These are phyloP conservation scores for Thalassiosira profunda DNA, from an alignment of 108 stramenopile species.

Conservation along the genomic window DNA sequence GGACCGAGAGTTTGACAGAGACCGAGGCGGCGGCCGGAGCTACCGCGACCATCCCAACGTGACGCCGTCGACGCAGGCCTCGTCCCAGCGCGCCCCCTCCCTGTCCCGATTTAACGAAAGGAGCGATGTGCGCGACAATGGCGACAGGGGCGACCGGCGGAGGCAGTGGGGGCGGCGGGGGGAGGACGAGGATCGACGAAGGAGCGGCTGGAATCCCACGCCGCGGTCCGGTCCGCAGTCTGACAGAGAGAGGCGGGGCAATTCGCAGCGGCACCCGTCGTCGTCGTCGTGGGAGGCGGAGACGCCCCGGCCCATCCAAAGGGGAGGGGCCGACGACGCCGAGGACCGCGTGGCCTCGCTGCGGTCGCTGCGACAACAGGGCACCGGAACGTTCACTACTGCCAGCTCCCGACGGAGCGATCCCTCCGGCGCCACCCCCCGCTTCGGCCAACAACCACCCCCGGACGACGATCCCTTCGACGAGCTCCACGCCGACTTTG, in stretches of 20 bases:
- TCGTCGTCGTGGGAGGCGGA: slow-evolving; percentile 31
- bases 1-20: not conserved
- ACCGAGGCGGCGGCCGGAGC: not conserved
- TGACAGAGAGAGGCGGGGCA: not conserved
- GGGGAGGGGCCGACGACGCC: slow-evolving; percentile 16
- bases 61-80: slow-evolving; percentile 49
- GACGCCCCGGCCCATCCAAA: slow-evolving; percentile 17
- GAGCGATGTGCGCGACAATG: not conserved
- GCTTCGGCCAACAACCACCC: not conserved
- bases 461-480: slow-evolving; percentile 32
- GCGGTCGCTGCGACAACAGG: not conserved
- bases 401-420: not conserved
- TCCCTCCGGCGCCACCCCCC: not conserved
- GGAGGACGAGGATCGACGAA: not conserved
- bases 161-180: not conserved
- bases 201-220: not conserved
- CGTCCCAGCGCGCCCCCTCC: slow-evolving; percentile 3
- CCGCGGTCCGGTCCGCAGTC: not conserved
- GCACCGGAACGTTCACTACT: not conserved
- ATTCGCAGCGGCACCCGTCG: not conserved
- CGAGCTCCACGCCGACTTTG: slow-evolving; percentile 19
- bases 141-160: not conserved
- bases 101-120: not conserved
- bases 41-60: slow-evolving; percentile 8
- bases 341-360: slow-evolving; percentile 19